Percentiles rank a stretch among this genome's conserved stretches.
phyloP scores from a whole-genome alignment of 306 rosid species.

The Begonia peltatifolia region DNA sequence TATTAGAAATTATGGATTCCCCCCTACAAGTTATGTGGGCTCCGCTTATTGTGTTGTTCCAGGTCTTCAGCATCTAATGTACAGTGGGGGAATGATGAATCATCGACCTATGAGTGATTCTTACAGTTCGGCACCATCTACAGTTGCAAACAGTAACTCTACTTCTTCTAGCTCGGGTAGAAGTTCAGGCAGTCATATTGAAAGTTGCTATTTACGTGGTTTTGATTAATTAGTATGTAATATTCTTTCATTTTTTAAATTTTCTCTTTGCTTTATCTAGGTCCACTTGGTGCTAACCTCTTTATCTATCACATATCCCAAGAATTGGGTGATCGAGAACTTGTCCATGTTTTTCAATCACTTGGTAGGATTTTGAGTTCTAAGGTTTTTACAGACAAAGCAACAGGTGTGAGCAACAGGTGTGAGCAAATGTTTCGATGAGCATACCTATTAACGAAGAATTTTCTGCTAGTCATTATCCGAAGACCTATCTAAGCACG shows the following conservation, averaged over 20 bases:
- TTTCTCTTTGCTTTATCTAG: conserved; percentile 18
- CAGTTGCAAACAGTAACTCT: conserved; percentile 33
- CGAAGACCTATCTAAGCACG: conserved; percentile 14
- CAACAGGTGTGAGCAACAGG: too few species aligned
- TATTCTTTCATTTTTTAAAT: background rate
- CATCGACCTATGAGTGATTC: conserved; percentile 56
- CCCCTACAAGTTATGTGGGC: conserved; percentile 60
- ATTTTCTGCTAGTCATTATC: conserved; percentile 8
- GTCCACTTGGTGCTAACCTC: conserved; percentile 96
- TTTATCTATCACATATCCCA: conserved; percentile 99
- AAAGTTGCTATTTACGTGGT: conserved; percentile 43
- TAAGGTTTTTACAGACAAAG: conserved; percentile 94
- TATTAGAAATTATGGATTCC: conserved; percentile 47
- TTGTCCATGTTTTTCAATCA: conserved; percentile 69
- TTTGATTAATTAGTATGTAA: conserved; percentile 1
- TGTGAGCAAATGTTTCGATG: conserved; percentile 97
- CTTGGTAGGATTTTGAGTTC: conserved; percentile 92
- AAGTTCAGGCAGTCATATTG: conserved; percentile 65
- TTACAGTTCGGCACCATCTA: conserved; percentile 58
- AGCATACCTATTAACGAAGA: conserved; percentile 17
- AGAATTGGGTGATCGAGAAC: conserved; percentile 90
- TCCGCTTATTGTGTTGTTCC: conserved; percentile 69
- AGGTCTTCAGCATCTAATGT: conserved; percentile 76
- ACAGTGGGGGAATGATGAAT: conserved; percentile 64
- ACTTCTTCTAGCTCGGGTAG: conserved; percentile 49